A percentile compares a stretch with the other conserved stretches of the same genome.
These are phyloP conservation scores for Phytophthora crassamura DNA, from an alignment of 352 stramenopile species.

Conservation along the genomic window DNA sequence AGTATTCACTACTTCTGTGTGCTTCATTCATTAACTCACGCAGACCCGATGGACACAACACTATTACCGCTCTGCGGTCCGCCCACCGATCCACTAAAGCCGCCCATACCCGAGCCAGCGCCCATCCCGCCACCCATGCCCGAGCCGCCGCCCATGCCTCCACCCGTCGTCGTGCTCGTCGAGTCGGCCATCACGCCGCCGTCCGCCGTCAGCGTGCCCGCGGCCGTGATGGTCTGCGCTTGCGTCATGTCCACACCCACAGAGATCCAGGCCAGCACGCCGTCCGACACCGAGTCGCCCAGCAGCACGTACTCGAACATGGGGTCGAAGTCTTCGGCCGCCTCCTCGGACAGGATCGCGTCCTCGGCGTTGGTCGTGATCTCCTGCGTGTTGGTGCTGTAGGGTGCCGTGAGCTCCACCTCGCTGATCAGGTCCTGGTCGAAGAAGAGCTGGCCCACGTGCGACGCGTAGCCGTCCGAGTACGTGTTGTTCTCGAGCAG, in stretches of 20 bases:
- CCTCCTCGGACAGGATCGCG: slow-evolving; percentile 37
- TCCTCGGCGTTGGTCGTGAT: slow-evolving; percentile 37
- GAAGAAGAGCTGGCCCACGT: slow-evolving; percentile 34
- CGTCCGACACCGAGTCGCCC: slow-evolving; percentile 38
- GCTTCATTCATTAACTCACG: no score
- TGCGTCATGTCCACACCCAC: slow-evolving; percentile 40
- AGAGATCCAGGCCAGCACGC: slow-evolving; percentile 48
- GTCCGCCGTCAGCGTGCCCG: slow-evolving; percentile 18
- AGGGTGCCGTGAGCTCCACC: slow-evolving; percentile 22
- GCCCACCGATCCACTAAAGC: slow-evolving; percentile 18
- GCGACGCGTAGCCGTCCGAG: slow-evolving; percentile 23
- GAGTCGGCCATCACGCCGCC: slow-evolving; percentile 28
- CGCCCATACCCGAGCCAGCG: slow-evolving; percentile 17
- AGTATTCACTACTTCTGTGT: no score
- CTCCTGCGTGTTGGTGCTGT: slow-evolving; percentile 38
- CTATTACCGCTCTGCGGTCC: no score
- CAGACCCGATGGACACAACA: no score
- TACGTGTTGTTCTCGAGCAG: slow-evolving; percentile 35
- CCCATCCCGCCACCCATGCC: slow-evolving; percentile 10
- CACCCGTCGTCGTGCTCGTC: slow-evolving; percentile 8
- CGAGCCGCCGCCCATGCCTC: slow-evolving; percentile 8
- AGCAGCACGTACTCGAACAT: slow-evolving; percentile 45
- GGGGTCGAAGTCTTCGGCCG: slow-evolving; percentile 39
- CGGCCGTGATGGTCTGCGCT: slow-evolving; percentile 25
- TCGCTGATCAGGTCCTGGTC: slow-evolving; percentile 39